phyloP scores from a whole-genome alignment of 106 monocot genomes.

The Ottelia alismoides region DNA sequence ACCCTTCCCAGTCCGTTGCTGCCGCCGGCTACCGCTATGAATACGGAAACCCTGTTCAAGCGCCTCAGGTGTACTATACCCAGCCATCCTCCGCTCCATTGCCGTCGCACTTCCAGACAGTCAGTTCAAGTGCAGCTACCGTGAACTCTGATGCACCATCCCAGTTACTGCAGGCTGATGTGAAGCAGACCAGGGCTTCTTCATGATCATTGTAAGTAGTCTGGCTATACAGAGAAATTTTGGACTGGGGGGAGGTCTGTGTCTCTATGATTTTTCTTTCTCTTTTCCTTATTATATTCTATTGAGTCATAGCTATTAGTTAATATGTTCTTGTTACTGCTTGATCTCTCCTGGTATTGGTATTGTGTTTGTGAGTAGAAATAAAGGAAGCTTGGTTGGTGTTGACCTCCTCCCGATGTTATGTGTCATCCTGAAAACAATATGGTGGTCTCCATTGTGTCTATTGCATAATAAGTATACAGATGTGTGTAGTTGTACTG shows the following conservation, averaged over 20 bases:
- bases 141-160: background rate
- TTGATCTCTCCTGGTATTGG: background rate
- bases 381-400: background rate
- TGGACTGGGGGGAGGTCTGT: conserved; percentile 6
- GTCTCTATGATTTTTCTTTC: background rate
- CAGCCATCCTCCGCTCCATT: conserved; percentile 22
- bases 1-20: conserved; percentile 20
- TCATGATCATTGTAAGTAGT: conserved; percentile 9
- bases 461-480: background rate
- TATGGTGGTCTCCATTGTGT: background rate
- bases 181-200: conserved; percentile 21
- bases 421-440: background rate
- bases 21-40: conserved; percentile 37
- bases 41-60: conserved; percentile 8
- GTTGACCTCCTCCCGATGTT: background rate
- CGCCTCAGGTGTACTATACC: conserved; percentile 35
- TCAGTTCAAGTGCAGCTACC: conserved; percentile 8
- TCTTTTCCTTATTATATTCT: background rate
- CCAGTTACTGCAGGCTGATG: conserved; percentile 12
- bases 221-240: conserved; percentile 4
- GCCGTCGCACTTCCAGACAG: conserved; percentile 37
- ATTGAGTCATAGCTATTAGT: too few species aligned
- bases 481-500: too few species aligned
- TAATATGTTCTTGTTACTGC: background rate
- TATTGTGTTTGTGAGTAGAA: background rate